These are phyloP conservation scores for Yamadazyma kanchanaburiensis DNA, from an alignment of 1,139 yeast species.

Conservation along the genomic window DNA sequence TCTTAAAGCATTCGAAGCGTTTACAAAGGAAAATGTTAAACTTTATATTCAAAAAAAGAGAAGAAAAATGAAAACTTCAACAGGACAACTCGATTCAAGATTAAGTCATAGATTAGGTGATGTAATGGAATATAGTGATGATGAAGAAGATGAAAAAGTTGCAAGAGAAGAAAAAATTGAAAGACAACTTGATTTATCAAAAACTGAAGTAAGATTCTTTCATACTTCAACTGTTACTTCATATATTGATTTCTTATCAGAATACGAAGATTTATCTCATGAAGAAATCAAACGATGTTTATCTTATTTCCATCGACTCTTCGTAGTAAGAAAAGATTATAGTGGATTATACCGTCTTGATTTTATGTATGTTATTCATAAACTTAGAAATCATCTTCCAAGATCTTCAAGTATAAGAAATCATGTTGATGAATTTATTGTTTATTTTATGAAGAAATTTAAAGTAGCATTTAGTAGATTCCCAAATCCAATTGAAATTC, in stretches of 20 bases:
- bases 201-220: conserved; percentile 39
- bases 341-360: conserved; percentile 71
- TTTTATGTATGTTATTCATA: conserved; percentile 49
- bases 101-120: conserved; percentile 16
- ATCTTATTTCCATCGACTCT: conserved; percentile 68
- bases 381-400: conserved; percentile 30
- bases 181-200: conserved; percentile 48
- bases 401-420: conserved; percentile 39
- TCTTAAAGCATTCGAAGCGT: conserved; percentile 65
- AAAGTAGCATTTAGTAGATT: conserved; percentile 43
- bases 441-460: conserved; percentile 65
- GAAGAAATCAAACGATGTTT: conserved; percentile 63
- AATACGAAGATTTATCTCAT: conserved; percentile 61
- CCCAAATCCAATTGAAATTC: conserved; percentile 66
- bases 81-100: conserved; percentile 27
- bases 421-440: conserved; percentile 65
- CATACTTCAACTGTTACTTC: conserved; percentile 46
- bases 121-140: conserved; percentile 41
- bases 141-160: conserved; percentile 43
- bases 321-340: conserved; percentile 58
- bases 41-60: conserved; percentile 53
- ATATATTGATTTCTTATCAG: conserved; percentile 47
- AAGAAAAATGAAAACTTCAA: conserved; percentile 21
- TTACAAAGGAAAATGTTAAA: conserved; percentile 59
- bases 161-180: conserved; percentile 39